Conservation (phyloP, 257 asterid species). For the Marsdenia floribunda region DNA sequence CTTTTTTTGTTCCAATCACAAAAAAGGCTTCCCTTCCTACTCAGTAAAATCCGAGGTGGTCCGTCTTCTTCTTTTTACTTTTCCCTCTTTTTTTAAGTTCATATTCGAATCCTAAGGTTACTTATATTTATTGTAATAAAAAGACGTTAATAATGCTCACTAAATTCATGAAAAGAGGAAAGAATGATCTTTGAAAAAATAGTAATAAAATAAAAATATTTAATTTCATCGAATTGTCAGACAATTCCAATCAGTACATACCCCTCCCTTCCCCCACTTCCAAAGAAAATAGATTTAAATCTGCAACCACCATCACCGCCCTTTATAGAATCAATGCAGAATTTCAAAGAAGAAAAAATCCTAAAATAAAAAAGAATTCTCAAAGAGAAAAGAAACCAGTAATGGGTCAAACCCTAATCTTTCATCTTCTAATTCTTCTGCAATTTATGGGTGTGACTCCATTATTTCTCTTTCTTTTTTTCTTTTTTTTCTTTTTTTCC, state of each 20-base stretch:
- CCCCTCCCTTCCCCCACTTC: background rate
- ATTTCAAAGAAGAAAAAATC: constrained; percentile 24
- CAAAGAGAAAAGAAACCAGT: constrained; percentile 11
- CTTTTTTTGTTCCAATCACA: background rate
- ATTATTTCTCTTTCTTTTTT: background rate
- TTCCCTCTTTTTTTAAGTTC: too few relatives aligned
- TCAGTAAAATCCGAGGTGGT: too few relatives aligned
- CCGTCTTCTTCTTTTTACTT: too few relatives aligned
- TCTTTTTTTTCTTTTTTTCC: background rate
- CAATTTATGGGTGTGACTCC: constrained; percentile 5
- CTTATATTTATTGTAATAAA: too few relatives aligned
- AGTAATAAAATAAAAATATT: background rate
- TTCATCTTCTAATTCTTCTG: constrained; percentile 3
- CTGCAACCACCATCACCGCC: constrained; percentile 11
- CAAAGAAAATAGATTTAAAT: constrained; percentile 32
- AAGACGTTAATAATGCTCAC: background rate
- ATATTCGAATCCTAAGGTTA: too few relatives aligned
- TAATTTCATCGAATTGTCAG: constrained; percentile 22
- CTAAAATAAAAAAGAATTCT: background rate
- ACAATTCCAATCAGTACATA: constrained; percentile 28
- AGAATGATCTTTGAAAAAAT: background rate
- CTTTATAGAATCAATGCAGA: constrained; percentile 36
- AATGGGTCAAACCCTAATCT: constrained; percentile 20
- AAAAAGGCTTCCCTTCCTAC: too few relatives aligned
- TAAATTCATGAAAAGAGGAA: background rate